A percentile compares a stretch with the other conserved stretches of the same genome.
Conservation (phyloP, 306 rosid genomes). For the Rubus idaeus region DNA sequence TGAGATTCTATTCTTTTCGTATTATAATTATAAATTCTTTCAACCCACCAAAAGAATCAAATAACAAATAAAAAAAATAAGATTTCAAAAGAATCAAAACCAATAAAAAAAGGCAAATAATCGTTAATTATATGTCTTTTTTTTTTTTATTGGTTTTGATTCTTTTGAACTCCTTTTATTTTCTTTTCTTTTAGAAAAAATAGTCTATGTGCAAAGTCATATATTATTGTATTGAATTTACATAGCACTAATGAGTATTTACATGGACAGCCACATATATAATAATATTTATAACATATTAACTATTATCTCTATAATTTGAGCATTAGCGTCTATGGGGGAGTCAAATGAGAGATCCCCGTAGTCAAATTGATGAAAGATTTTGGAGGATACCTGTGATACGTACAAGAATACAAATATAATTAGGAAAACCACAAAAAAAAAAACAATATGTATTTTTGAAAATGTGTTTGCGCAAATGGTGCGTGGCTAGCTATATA, state of each 20-base stretch:
- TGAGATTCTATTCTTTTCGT: too few relatives aligned
- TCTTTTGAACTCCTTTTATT: neutral
- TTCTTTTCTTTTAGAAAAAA: neutral
- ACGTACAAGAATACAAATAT: constrained; percentile 26
- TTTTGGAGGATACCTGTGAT: constrained; percentile 1
- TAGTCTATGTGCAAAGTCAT: neutral
- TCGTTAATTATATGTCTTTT: constrained; percentile 21
- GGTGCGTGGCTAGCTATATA: constrained; percentile 5
- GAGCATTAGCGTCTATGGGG: neutral
- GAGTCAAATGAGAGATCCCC: constrained; percentile 23
- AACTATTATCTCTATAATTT: neutral
- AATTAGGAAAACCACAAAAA: neutral
- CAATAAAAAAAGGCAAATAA: constrained; percentile 5
- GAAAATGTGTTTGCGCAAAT: constrained; percentile 22
- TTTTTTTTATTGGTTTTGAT: neutral
- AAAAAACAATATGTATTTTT: neutral
- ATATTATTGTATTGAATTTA: too few relatives aligned
- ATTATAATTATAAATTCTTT: constrained; percentile 21
- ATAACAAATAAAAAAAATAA: neutral
- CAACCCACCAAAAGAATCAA: constrained; percentile 9
- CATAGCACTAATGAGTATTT: too few relatives aligned
- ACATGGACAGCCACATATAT: too few relatives aligned
- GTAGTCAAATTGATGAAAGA: constrained; percentile 19
- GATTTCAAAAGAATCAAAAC: neutral
- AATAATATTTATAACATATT: too few relatives aligned